Evolutionary conservation across 495 filamentous ascomycete species (phyloP).

Genomic region (Letharia lupina): DNA sequence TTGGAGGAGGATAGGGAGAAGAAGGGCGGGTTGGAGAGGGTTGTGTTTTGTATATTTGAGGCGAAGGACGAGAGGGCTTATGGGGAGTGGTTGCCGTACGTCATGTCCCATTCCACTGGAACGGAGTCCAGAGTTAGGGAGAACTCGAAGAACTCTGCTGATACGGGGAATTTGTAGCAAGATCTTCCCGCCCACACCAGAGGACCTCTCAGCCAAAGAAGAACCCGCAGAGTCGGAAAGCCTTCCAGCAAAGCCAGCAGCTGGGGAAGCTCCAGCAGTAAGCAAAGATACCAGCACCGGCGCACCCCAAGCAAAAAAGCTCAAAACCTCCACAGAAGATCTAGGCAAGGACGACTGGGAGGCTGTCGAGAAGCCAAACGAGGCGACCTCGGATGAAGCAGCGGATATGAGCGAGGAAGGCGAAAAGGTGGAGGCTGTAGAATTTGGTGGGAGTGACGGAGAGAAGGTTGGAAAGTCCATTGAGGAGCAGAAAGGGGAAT

Average conservation of each 20-base stretch:
- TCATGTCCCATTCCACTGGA: constrained; percentile 15
- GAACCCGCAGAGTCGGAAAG: constrained; percentile 14
- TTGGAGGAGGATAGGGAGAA: constrained; percentile 39
- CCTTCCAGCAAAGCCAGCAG: not conserved
- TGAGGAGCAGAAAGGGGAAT: not conserved
- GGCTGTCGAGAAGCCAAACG: constrained; percentile 30
- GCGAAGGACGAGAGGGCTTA: constrained; percentile 70
- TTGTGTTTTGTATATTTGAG: constrained; percentile 78
- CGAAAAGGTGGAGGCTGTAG: constrained; percentile 12
- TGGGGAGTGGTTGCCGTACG: constrained; percentile 62
- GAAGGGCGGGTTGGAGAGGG: constrained; percentile 47
- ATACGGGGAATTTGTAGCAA: constrained; percentile 19
- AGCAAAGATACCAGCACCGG: constrained; percentile 19
- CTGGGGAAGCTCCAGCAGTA: constrained; percentile 26
- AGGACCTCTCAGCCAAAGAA: constrained; percentile 21
- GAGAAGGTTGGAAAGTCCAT: constrained; percentile 18
- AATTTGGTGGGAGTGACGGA: constrained; percentile 14
- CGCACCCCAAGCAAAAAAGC: constrained; percentile 31
- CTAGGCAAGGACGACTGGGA: constrained; percentile 35
- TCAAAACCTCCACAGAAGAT: constrained; percentile 21
- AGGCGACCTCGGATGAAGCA: constrained; percentile 7
- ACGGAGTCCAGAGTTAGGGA: not conserved
- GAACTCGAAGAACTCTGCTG: not conserved
- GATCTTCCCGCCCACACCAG: constrained; percentile 32
- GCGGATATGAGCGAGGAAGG: constrained; percentile 17